Conservation (phyloP, 352 stramenopile genomes). For the Peronospora farinosa region DNA sequence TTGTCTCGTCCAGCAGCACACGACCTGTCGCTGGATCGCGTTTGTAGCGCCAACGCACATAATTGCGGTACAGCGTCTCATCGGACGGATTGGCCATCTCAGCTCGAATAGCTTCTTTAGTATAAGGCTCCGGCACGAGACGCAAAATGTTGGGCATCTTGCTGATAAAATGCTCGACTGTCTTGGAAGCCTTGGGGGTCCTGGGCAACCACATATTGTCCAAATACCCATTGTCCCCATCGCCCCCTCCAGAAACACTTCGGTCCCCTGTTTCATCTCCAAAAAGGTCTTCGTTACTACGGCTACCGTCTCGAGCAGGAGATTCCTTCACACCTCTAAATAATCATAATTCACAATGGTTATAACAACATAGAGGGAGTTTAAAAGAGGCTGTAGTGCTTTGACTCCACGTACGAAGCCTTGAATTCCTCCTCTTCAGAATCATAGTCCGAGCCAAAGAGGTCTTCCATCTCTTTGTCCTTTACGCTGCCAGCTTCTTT, state of each 20-base stretch:
- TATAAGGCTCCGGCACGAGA: conserved; percentile 73
- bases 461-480: conserved; percentile 83
- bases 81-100: conserved; percentile 83
- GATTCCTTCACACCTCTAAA: conserved; percentile 78
- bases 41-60: conserved; percentile 77
- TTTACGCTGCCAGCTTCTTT: conserved; percentile 34
- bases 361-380: conserved; percentile 7
- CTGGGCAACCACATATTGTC: conserved; percentile 73
- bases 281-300: conserved; percentile 40
- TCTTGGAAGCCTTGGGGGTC: conserved; percentile 63
- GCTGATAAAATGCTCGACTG: conserved; percentile 56
- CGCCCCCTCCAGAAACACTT: conserved; percentile 12
- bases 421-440: conserved; percentile 87
- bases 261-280: conserved; percentile 37
- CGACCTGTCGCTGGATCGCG: conserved; percentile 51
- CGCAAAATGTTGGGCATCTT: conserved; percentile 86
- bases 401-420: conserved; percentile 51
- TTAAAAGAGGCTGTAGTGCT: neutral
- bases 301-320: conserved; percentile 54
- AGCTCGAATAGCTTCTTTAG: conserved; percentile 59
- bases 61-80: conserved; percentile 82
- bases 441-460: conserved; percentile 86
- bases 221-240: conserved; percentile 30
- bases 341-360: conserved; percentile 6
- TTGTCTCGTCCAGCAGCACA: conserved; percentile 61